Evolutionary conservation across 345 rosid species (phyloP).

Genomic region (Sapria himalayana): DNA sequence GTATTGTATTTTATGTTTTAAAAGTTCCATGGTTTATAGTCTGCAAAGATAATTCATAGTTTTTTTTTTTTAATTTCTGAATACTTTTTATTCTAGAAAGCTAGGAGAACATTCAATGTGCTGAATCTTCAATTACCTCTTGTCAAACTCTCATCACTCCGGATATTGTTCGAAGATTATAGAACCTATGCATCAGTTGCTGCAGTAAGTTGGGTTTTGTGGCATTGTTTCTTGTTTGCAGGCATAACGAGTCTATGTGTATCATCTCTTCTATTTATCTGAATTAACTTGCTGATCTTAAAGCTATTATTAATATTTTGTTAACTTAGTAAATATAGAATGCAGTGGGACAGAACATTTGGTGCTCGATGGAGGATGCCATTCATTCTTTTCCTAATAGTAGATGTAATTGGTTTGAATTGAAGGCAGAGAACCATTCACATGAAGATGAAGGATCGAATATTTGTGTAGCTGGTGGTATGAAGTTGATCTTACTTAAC

Average conservation of each 20-base stretch:
- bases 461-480: constrained; percentile 97
- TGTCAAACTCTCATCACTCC: constrained; percentile 55
- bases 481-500: constrained; percentile 18
- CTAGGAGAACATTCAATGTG: constrained; percentile 66
- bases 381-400: constrained; percentile 52
- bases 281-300: too few relatives aligned
- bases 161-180: constrained; percentile 73
- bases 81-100: constrained; percentile 27
- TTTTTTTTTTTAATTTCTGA: constrained; percentile 8
- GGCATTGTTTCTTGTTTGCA: constrained; percentile 6
- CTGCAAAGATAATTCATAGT: too few relatives aligned
- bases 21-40: too few relatives aligned
- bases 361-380: constrained; percentile 84
- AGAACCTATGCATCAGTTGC: constrained; percentile 73
- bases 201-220: constrained; percentile 42
- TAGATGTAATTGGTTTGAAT: constrained; percentile 85
- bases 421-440: constrained; percentile 59
- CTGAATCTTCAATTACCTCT: constrained; percentile 61
- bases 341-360: constrained; percentile 37
- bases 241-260: too few relatives aligned
- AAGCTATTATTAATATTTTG: not conserved
- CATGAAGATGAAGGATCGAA: constrained; percentile 48
- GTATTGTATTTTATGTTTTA: too few relatives aligned
- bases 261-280: too few relatives aligned
- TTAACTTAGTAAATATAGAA: not conserved